A percentile compares a stretch with the other conserved stretches of the same genome.
Evolutionary conservation across 257 asterid genomes (phyloP).

Genomic region (Lycium barbarum): DNA sequence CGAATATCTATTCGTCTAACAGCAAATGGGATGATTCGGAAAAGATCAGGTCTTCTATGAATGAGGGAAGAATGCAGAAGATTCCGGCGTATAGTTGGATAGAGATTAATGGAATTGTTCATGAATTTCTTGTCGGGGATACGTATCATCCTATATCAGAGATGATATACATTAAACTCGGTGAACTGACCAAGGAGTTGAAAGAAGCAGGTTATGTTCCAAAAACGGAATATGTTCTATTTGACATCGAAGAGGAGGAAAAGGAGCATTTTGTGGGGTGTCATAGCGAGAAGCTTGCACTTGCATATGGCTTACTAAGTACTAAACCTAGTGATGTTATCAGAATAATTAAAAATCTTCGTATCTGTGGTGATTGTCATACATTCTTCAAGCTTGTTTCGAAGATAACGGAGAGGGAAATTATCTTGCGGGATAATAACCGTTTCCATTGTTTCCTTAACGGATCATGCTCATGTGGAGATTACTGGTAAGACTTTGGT

Average conservation of each 20-base stretch:
- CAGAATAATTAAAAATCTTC: conserved; percentile 49
- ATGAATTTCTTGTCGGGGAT: conserved; percentile 58
- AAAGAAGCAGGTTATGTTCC: conserved; percentile 49
- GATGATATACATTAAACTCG: conserved; percentile 44
- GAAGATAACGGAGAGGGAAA: conserved; percentile 46
- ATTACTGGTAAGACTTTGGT: conserved; percentile 44
- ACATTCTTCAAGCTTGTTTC: conserved; percentile 45
- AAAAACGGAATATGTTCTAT: conserved; percentile 50
- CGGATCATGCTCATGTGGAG: conserved; percentile 53
- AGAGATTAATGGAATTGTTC: conserved; percentile 49
- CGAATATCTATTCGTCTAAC: conserved; percentile 51
- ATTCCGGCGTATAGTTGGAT: conserved; percentile 57
- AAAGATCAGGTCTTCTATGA: conserved; percentile 43
- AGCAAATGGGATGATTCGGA: conserved; percentile 49
- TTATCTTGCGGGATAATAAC: conserved; percentile 49
- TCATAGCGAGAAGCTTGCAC: conserved; percentile 61
- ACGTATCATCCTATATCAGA: conserved; percentile 48
- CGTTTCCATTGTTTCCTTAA: conserved; percentile 49
- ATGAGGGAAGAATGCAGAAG: conserved; percentile 42
- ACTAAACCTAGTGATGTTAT: conserved; percentile 37
- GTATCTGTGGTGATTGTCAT: conserved; percentile 59
- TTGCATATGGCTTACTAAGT: conserved; percentile 51
- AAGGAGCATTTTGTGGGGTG: conserved; percentile 49
- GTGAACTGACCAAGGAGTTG: conserved; percentile 42
- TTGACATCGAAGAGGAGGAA: conserved; percentile 59